A percentile compares a stretch with the other conserved stretches of the same genome.
These are phyloP conservation scores for Agaricales sp. DNA, from an alignment of 1,284 basidiomycete genomes.

Conservation along the genomic window DNA sequence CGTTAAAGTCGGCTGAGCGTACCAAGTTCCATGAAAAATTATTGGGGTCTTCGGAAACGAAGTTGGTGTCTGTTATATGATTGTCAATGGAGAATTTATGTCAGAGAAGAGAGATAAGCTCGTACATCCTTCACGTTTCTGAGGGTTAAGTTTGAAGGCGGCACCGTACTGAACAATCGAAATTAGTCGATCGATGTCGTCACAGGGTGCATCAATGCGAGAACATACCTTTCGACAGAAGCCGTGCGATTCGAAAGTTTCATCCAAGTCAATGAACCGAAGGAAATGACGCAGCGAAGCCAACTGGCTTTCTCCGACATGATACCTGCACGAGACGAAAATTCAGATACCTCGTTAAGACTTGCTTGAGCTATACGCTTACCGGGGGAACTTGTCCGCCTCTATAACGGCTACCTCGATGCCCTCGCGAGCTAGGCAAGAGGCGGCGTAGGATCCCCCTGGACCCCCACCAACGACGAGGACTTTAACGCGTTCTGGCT, in stretches of 20 bases:
- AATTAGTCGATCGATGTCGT: too few species aligned
- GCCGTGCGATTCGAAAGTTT: conserved; percentile 25
- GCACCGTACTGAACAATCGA: conserved; percentile 25
- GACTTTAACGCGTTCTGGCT: conserved; percentile 19
- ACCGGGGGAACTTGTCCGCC: conserved; percentile 35
- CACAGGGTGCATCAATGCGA: background rate
- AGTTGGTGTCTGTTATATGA: conserved; percentile 25
- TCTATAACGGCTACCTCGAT: conserved; percentile 41
- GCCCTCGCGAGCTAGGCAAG: conserved; percentile 44
- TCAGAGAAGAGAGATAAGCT: background rate
- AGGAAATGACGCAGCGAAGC: conserved; percentile 34
- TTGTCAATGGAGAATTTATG: background rate
- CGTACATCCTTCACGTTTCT: conserved; percentile 36
- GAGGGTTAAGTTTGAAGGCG: conserved; percentile 29
- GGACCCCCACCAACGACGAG: conserved; percentile 39
- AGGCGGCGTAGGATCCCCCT: conserved; percentile 43
- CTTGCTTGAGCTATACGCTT: background rate
- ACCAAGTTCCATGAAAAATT: conserved; percentile 33
- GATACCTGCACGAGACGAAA: conserved; percentile 22
- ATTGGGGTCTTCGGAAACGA: conserved; percentile 20
- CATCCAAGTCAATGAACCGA: conserved; percentile 30
- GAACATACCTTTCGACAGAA: conserved; percentile 30
- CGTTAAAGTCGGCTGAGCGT: conserved; percentile 11
- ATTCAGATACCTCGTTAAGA: background rate
- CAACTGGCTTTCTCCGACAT: conserved; percentile 37